Evolutionary conservation across 306 rosid genomes (phyloP).

Genomic region (Begonia loranthoides): DNA sequence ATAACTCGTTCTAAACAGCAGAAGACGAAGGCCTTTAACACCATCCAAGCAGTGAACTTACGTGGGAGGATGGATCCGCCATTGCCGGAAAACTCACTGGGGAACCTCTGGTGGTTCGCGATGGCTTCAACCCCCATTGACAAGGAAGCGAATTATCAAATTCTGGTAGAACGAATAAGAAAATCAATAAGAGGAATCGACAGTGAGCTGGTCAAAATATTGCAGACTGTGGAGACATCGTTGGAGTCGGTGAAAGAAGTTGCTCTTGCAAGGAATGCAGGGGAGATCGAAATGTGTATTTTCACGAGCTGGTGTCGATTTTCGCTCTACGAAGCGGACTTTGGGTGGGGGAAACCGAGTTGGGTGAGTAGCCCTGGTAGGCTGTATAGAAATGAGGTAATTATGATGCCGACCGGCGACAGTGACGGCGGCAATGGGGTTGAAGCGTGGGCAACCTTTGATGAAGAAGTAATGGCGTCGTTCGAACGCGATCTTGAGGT

Average conservation of each 20-base stretch:
- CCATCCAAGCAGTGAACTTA: slow-evolving; percentile 17
- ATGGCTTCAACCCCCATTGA: slow-evolving; percentile 1
- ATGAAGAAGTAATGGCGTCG: slow-evolving; percentile 14
- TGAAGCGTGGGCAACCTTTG: slow-evolving; percentile 22
- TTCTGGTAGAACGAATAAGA: slow-evolving; percentile 8
- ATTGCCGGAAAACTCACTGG: slow-evolving; percentile 15
- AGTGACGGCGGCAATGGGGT: slow-evolving; percentile 9
- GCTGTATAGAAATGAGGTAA: slow-evolving; percentile 6
- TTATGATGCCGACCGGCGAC: slow-evolving; percentile 9
- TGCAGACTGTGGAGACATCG: background rate
- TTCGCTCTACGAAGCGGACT: slow-evolving; percentile 19
- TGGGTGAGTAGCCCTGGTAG: slow-evolving; percentile 18
- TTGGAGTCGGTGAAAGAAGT: background rate
- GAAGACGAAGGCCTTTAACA: background rate
- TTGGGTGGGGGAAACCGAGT: slow-evolving; percentile 31
- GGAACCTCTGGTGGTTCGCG: slow-evolving; percentile 15
- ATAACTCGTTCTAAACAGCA: background rate
- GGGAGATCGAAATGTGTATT: slow-evolving; percentile 11
- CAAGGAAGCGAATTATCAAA: background rate
- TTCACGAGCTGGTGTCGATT: slow-evolving; percentile 18
- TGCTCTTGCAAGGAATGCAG: background rate
- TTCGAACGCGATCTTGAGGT: slow-evolving; percentile 5
- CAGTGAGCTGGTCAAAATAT: background rate
- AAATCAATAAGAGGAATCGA: slow-evolving; percentile 4
- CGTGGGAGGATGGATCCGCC: slow-evolving; percentile 26